Evolutionary conservation across 2,329 filamentous ascomycete genomes (phyloP).

Genomic region (Penicillium aurantiogriseum): DNA sequence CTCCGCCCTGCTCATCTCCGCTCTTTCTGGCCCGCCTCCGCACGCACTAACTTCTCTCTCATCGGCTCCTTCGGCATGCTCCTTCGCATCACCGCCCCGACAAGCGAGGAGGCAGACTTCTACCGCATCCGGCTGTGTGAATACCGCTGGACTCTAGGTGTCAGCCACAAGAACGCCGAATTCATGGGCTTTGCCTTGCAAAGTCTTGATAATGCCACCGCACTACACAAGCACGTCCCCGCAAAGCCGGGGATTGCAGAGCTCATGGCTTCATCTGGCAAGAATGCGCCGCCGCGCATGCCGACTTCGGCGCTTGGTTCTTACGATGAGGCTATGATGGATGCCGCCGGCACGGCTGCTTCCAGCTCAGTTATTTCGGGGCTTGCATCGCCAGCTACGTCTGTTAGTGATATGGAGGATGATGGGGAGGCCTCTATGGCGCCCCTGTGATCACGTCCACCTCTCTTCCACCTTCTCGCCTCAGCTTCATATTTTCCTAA

Average conservation of each 20-base stretch:
- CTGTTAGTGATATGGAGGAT: slow-evolving; percentile 33
- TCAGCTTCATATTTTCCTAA: not conserved
- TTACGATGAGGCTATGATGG: slow-evolving; percentile 31
- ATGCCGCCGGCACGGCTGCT: slow-evolving; percentile 22
- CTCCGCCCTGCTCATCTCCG: slow-evolving; percentile 80
- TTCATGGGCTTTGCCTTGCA: slow-evolving; percentile 66
- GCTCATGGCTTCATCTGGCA: slow-evolving; percentile 35
- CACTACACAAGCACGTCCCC: slow-evolving; percentile 66
- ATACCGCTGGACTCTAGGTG: slow-evolving; percentile 90
- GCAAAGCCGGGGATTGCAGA: slow-evolving; percentile 64
- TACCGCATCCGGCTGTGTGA: slow-evolving; percentile 82
- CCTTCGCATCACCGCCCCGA: slow-evolving; percentile 84
- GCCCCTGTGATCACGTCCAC: slow-evolving; percentile 3
- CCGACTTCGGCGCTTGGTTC: slow-evolving; percentile 12
- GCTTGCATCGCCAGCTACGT: slow-evolving; percentile 39
- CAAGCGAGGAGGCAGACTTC: slow-evolving; percentile 86
- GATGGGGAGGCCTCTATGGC: slow-evolving; percentile 28
- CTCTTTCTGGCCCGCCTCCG: slow-evolving; percentile 71
- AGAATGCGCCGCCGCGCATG: slow-evolving; percentile 23
- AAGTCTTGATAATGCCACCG: slow-evolving; percentile 71
- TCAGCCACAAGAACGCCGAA: slow-evolving; percentile 70
- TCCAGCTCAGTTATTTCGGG: slow-evolving; percentile 41
- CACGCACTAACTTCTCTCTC: slow-evolving; percentile 74
- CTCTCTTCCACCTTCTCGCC: not conserved
- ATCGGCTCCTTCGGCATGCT: slow-evolving; percentile 92